Conservation (phyloP, 805 yeast genomes). For the Ogataea zsoltii region DNA sequence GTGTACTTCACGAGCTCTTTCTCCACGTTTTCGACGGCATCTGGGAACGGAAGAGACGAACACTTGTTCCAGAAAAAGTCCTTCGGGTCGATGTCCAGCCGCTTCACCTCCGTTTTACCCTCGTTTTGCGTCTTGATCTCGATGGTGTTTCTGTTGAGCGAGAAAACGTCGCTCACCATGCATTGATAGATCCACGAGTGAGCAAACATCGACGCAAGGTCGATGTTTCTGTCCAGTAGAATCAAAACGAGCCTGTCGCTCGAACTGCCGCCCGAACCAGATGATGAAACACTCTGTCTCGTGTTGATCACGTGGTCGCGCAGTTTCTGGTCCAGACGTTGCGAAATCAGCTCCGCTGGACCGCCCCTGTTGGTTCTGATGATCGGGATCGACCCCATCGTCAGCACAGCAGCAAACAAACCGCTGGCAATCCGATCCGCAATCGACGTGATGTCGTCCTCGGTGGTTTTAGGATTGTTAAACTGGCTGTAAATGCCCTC, state of each 20-base stretch:
- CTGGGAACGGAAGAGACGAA: slow-evolving; percentile 91
- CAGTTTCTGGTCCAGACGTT: slow-evolving; percentile 76
- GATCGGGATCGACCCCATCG: slow-evolving; percentile 80
- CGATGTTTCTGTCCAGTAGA: slow-evolving; percentile 84
- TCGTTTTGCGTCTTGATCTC: slow-evolving; percentile 44
- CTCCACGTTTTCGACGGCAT: slow-evolving; percentile 97
- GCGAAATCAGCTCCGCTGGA: slow-evolving; percentile 93
- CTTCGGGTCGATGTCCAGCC: slow-evolving; percentile 85
- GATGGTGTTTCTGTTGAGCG: slow-evolving; percentile 79
- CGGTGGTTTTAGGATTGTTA: slow-evolving; percentile 71
- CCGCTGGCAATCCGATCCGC: slow-evolving; percentile 80
- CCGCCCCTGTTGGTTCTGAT: slow-evolving; percentile 91
- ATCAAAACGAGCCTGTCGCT: slow-evolving; percentile 72
- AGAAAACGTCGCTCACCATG: slow-evolving; percentile 90
- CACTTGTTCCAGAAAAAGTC: slow-evolving; percentile 92
- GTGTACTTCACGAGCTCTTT: slow-evolving; percentile 78
- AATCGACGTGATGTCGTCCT: slow-evolving; percentile 65
- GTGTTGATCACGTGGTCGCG: slow-evolving; percentile 84
- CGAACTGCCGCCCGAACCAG: slow-evolving; percentile 11
- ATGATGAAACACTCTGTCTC: slow-evolving; percentile 30
- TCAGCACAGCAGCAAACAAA: slow-evolving; percentile 73
- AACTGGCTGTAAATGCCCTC: slow-evolving; percentile 64
- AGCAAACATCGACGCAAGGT: slow-evolving; percentile 88
- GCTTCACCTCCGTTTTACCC: slow-evolving; percentile 45
- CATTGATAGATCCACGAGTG: slow-evolving; percentile 99